A percentile compares a stretch with the other conserved stretches of the same genome.
Conservation (phyloP, 2,329 filamentous ascomycete species). For the Beauveria sp. region DNA sequence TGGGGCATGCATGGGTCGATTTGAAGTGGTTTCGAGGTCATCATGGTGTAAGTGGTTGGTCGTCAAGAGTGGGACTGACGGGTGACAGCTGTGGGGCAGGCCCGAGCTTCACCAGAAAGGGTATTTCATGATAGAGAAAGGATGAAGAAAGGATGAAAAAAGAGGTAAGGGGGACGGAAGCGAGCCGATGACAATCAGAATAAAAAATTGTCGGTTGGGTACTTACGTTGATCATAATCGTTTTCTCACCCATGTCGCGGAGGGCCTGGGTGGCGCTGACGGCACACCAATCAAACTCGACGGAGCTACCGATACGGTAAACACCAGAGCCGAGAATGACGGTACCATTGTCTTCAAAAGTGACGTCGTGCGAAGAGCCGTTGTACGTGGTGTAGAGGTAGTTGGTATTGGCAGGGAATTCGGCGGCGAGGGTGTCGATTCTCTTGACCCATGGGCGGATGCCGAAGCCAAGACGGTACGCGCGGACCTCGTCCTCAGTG, state of each 20-base stretch:
- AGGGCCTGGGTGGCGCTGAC: constrained; percentile 82
- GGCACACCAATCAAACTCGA: constrained; percentile 98
- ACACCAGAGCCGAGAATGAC: constrained; percentile 90
- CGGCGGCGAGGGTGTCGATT: constrained; percentile 94
- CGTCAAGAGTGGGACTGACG: background rate
- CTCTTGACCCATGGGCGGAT: constrained; percentile 96
- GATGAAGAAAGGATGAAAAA: background rate
- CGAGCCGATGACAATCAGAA: too few relatives aligned
- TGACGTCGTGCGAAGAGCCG: constrained; percentile 84
- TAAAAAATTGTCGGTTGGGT: background rate
- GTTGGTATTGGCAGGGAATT: constrained; percentile 92
- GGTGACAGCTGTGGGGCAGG: background rate
- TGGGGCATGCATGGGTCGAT: background rate
- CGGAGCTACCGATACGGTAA: constrained; percentile 94
- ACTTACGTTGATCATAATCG: constrained; percentile 85
- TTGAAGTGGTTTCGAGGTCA: background rate
- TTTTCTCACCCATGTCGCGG: constrained; percentile 86
- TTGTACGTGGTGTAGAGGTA: constrained; percentile 99
- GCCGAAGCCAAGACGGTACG: constrained; percentile 73
- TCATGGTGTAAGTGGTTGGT: background rate
- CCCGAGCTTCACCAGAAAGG: background rate
- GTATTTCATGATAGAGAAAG: background rate
- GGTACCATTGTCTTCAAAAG: constrained; percentile 85
- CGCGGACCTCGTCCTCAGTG: constrained; percentile 84
- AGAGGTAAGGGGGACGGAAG: background rate